Conservation (phyloP, 441 rosid species). For the Gossypium lobatum region DNA sequence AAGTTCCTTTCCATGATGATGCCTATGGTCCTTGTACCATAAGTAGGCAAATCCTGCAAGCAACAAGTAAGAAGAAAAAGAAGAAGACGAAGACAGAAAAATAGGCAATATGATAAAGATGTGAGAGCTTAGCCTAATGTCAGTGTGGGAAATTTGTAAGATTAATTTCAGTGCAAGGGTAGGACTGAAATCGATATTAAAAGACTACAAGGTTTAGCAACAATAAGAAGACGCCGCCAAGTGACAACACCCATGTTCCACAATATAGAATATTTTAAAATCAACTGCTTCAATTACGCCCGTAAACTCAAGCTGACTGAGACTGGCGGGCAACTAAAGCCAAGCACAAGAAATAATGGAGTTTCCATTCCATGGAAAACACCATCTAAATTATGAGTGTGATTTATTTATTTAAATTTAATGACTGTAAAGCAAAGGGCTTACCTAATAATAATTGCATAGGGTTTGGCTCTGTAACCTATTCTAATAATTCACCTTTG, state of each 20-base stretch:
- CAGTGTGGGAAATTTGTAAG: background rate
- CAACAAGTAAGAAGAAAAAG: background rate
- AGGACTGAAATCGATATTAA: constrained; percentile 13
- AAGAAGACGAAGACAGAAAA: background rate
- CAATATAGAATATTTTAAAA: background rate
- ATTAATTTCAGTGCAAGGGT: background rate
- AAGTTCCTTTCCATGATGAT: constrained; percentile 23
- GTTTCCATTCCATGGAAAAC: background rate
- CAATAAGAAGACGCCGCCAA: constrained; percentile 24
- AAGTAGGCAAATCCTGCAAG: background rate
- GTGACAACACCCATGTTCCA: constrained; percentile 28
- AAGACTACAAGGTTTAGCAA: constrained; percentile 22
- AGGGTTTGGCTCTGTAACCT: background rate
- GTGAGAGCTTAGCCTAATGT: constrained; percentile 15
- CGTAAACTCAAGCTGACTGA: background rate
- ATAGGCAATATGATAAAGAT: constrained; percentile 9
- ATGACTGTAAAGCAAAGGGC: background rate
- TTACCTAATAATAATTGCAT: background rate
- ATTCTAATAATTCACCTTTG: background rate
- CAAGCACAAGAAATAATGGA: background rate
- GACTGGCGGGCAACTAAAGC: background rate
- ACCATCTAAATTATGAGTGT: background rate
- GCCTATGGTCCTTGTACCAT: background rate
- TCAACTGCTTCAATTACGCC: background rate
- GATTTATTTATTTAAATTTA: background rate